Evolutionary conservation across 257 asterid genomes (phyloP), one percentile per base, ranked within the genome.

Genomic region (Schizonepeta tenuifolia): DNA sequence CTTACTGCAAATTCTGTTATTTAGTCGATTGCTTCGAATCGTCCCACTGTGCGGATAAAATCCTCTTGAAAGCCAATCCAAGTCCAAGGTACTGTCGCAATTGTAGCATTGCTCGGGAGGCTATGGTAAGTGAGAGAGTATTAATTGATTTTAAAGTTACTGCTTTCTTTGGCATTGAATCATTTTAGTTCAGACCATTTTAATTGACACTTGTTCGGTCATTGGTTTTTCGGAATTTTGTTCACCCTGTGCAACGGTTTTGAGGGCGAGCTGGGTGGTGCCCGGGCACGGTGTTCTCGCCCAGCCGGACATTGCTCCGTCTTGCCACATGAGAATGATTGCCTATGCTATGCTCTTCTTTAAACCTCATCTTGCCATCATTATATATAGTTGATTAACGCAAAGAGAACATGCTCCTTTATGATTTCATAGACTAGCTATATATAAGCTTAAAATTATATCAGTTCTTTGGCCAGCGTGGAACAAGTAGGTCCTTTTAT

Each of bases 401-500:
- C 49, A 62, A 53, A 65, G 62, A 59, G 76, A 70, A 74, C 49
- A 63, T 33, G 44, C 61, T 26, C 36, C 51, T 60, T 20, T 67
- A 80, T 80, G 9, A 72, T 80, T 68, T 69, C 33, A 35, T 10
- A 26, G 5, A 26, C 74, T 36, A 24, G 26, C 54, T 51, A 21
- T 17, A 53, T 7, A 26, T 14, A 9, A 69, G 53, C 50, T 36
- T 33, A 12, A 56, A 51, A 31, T n/a, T n/a, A n/a, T 14, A 46
- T 68, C 21, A 59, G 20, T 11, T 43, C 11, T 58, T 36, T 20
- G 46, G 63, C 22, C 46, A 75, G 49, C 46, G 15, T n/a, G 2
- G 8, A 65, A 24, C n/a, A 26, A 14, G n/a, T 14, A 43, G 26
- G 57, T 17, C 18, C 56, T 7, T 7, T 1, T 50, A 6, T 17